Evolutionary conservation across 306 rosid genomes (phyloP).

Genomic region (Oemleria cerasiformis): DNA sequence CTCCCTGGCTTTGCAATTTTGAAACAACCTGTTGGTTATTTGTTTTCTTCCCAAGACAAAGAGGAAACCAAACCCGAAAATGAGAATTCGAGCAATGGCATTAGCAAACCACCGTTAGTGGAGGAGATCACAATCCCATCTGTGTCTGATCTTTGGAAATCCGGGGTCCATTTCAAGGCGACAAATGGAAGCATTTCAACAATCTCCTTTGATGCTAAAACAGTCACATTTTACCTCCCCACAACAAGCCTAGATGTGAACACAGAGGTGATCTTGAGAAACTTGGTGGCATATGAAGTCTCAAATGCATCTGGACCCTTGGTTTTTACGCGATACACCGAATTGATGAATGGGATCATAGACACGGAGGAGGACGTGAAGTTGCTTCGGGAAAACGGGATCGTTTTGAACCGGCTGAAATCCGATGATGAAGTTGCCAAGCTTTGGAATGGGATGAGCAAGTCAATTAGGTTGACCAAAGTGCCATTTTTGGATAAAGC

Average conservation of each 20-base stretch:
- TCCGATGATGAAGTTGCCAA: constrained; percentile 61
- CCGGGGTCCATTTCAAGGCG: constrained; percentile 46
- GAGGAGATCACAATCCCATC: constrained; percentile 78
- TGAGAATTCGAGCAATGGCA: constrained; percentile 19
- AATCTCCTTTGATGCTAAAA: constrained; percentile 46
- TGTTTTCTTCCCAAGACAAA: constrained; percentile 28
- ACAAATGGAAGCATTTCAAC: constrained; percentile 42
- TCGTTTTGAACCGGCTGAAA: constrained; percentile 60
- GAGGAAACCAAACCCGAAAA: constrained; percentile 31
- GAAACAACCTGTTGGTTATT: constrained; percentile 31
- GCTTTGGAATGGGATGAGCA: constrained; percentile 74
- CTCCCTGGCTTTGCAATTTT: constrained; percentile 46
- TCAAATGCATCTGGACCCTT: constrained; percentile 57
- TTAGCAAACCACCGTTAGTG: constrained; percentile 47
- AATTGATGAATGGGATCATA: constrained; percentile 71
- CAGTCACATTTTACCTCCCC: constrained; percentile 53
- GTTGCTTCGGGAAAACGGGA: constrained; percentile 49
- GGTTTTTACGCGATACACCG: constrained; percentile 63
- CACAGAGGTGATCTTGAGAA: constrained; percentile 54
- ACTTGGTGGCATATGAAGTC: constrained; percentile 74
- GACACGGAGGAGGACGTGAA: constrained; percentile 63
- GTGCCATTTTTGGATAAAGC: constrained; percentile 62
- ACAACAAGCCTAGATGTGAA: constrained; percentile 51
- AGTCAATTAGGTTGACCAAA: constrained; percentile 56
- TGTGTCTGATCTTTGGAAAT: constrained; percentile 40